These are phyloP conservation scores for Lepraria neglecta DNA, from an alignment of 495 filamentous ascomycete species.

Conservation along the genomic window DNA sequence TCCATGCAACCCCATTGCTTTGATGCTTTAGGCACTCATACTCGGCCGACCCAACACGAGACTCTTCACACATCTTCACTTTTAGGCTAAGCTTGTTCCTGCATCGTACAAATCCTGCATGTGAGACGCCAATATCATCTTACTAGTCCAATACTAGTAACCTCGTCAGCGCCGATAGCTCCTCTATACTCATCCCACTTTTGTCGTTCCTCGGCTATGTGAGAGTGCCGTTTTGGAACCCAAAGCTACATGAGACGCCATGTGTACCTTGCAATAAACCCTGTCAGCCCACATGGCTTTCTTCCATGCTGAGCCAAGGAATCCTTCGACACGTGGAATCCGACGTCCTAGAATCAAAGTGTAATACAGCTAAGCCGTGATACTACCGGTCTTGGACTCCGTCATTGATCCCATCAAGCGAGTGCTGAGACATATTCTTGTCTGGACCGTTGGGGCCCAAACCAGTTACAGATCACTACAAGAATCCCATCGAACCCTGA, in stretches of 20 bases:
- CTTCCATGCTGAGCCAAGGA: no score
- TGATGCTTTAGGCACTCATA: no score
- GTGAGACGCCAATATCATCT: not conserved
- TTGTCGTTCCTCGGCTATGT: not conserved
- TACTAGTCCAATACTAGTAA: not conserved
- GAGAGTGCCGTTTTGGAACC: not conserved
- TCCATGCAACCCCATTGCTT: no score
- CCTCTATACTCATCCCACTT: not conserved
- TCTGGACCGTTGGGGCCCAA: no score
- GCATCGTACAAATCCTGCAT: not conserved
- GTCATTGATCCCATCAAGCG: no score
- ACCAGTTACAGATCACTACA: no score
- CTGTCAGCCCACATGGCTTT: conserved; percentile 3
- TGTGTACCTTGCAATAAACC: not conserved
- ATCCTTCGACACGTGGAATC: not conserved
- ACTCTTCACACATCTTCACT: no score
- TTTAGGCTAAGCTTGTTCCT: no score
- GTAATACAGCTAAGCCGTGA: not conserved
- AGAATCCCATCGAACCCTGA: no score
- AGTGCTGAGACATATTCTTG: no score
- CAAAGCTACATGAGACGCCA: not conserved
- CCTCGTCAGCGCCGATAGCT: not conserved
- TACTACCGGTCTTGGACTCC: no score
- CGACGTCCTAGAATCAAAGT: not conserved
- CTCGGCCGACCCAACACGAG: no score